Evolutionary conservation across 352 stramenopile genomes (phyloP).

Genomic region (Phytophthora chlamydospora): DNA sequence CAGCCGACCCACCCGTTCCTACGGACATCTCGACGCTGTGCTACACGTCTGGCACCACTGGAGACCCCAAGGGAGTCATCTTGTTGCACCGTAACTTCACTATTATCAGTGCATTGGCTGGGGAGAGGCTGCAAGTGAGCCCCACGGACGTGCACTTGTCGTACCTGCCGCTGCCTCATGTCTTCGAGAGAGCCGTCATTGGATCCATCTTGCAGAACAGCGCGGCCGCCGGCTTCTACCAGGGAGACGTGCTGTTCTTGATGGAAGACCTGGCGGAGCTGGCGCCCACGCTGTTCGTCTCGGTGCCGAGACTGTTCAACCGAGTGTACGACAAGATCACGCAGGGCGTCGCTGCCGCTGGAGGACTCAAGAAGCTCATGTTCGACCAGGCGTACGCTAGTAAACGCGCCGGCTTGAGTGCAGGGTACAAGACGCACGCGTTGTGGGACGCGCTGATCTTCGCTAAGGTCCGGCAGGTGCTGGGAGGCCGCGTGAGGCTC

Average conservation of each 20-base stretch:
- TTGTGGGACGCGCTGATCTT: slow-evolving; percentile 97
- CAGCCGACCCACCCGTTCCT: slow-evolving; percentile 53
- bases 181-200: slow-evolving; percentile 95
- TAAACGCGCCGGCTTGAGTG: slow-evolving; percentile 57
- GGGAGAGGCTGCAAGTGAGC: slow-evolving; percentile 39
- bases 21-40: slow-evolving; percentile 93
- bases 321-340: slow-evolving; percentile 97
- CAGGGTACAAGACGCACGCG: slow-evolving; percentile 68
- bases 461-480: slow-evolving; percentile 91
- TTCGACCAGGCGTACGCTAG: slow-evolving; percentile 68
- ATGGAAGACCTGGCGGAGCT: slow-evolving; percentile 95
- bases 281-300: slow-evolving; percentile 92
- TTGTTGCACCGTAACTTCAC: slow-evolving; percentile 90
- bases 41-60: slow-evolving; percentile 97
- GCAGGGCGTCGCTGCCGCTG: slow-evolving; percentile 64
- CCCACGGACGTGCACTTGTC: slow-evolving; percentile 92
- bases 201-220: slow-evolving; percentile 84
- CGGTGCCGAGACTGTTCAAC: slow-evolving; percentile 96
- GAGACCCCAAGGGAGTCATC: slow-evolving; percentile 96
- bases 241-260: slow-evolving; percentile 90
- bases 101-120: slow-evolving; percentile 23
- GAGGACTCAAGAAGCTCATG: slow-evolving; percentile 70
- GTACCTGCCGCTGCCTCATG: slow-evolving; percentile 97
- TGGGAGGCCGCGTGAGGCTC: slow-evolving; percentile 90
- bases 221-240: slow-evolving; percentile 73